These are phyloP conservation scores for Syncephalastrum sp. DNA, from an alignment of 371 early-diverging fungal species.

Conservation along the genomic window DNA sequence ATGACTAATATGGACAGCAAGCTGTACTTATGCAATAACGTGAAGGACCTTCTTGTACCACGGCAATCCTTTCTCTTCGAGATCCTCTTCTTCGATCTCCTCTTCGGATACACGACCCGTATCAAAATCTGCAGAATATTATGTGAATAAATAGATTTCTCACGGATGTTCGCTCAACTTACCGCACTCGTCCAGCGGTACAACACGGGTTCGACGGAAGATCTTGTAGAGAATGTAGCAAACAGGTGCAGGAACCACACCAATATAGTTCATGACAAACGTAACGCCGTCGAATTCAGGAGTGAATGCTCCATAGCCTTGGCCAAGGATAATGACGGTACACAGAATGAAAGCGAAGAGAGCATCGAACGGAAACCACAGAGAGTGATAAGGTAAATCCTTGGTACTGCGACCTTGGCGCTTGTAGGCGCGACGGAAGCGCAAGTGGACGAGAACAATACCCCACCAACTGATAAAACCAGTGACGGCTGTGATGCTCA, in stretches of 20 bases:
- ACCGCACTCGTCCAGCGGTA: conserved; percentile 55
- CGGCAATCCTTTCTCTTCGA: conserved; percentile 9
- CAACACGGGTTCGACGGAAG: conserved; percentile 44
- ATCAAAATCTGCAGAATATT: conserved; percentile 21
- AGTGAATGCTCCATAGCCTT: conserved; percentile 37
- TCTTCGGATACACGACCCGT: conserved; percentile 30
- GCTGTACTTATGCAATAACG: conserved; percentile 1
- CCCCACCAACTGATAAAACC: conserved; percentile 76
- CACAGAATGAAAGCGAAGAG: conserved; percentile 43
- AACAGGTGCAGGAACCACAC: conserved; percentile 32
- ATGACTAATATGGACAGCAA: no score
- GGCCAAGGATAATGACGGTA: conserved; percentile 52
- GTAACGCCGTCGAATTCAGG: conserved; percentile 21
- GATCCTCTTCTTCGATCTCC: conserved; percentile 34
- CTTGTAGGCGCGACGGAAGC: conserved; percentile 74
- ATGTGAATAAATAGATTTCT: not conserved
- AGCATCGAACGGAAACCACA: conserved; percentile 64
- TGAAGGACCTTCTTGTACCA: conserved; percentile 18
- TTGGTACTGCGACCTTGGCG: conserved; percentile 60
- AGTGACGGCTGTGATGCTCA: conserved; percentile 65
- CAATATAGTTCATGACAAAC: conserved; percentile 31
- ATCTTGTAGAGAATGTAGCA: conserved; percentile 42
- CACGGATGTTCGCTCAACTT: conserved; percentile 3
- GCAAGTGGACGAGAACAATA: conserved; percentile 67
- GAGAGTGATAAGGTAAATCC: conserved; percentile 69